Base-by-base conservation (phyloP, 768 basidiomycete genomes). In the Ramaria sp. region DNA sequence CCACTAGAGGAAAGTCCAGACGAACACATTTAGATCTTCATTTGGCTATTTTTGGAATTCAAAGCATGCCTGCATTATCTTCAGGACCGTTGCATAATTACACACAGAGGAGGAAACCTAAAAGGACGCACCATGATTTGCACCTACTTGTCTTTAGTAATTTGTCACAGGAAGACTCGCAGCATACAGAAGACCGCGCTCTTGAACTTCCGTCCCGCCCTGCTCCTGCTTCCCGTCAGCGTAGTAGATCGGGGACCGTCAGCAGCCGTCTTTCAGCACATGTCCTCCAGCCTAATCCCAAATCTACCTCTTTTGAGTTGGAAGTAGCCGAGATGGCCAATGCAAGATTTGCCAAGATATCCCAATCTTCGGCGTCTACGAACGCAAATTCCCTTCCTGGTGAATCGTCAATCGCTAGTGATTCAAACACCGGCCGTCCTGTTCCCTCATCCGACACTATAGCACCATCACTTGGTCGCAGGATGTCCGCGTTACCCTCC, bases 91-190 rank as follows among this genome's bases (percentile, higher is more conserved):
- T 34, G 32, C 39, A 18, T 15, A 34, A 7, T 24, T 22, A 20
- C 2, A 24, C 22, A 20, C 32, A 25, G n/a, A 20, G 28, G 13
- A 24, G 18, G 27, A 48, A 65, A 18, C 61, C 58, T 27, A 65
- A 67, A 59, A 72, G 65, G 56, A 66, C 64, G n/a, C 72, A 73
- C 45, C 36, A 50, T n/a, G 63, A 69, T 15, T 65, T 72, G 13
- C 70, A 71, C 47, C 27, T 32, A 1, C 60, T 62, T 25, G 65
- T 72, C 5, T 72, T 70, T 36, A 30, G 39, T 30, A 25, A 55
- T 10, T 13, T 43, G 50, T 37, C 7, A n/a, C 43, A n/a, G 44
- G 25, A 36, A 32, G 30, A 34, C 25, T 6, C 53, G 15, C 30
- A 47, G 28, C 28, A 25, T 4, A 7, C n/a, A n/a, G 44, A 55